Percentiles rank a stretch among this genome's conserved stretches.
Conservation (phyloP, 441 rosid species). For the Populus hybrid region DNA sequence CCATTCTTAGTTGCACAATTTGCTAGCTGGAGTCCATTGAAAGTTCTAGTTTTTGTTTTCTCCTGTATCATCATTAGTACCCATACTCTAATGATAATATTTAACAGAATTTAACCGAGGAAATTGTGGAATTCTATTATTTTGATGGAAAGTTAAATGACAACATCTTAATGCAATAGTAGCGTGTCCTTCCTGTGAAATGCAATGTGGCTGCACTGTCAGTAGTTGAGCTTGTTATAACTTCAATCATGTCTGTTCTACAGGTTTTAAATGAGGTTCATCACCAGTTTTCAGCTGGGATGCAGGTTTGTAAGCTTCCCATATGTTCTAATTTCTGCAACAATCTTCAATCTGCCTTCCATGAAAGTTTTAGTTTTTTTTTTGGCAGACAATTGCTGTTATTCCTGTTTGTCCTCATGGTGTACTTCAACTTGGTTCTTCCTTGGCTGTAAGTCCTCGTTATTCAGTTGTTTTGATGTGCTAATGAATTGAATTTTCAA, state of each 20-base stretch:
- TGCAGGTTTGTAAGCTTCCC: constrained; percentile 59
- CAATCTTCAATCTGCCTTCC: constrained; percentile 6
- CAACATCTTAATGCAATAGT: not conserved
- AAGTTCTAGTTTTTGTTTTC: not conserved
- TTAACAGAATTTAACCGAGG: not conserved
- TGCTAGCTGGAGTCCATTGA: not conserved
- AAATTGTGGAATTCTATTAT: not conserved
- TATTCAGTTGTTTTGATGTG: not conserved
- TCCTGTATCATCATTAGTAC: constrained; percentile 2
- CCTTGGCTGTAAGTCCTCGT: constrained; percentile 53
- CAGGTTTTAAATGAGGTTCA: constrained; percentile 72
- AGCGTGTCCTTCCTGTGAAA: not conserved
- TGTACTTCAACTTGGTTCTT: constrained; percentile 89
- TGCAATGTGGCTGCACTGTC: not conserved
- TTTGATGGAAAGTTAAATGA: not conserved
- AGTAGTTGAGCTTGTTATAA: too few species aligned
- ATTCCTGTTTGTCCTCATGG: constrained; percentile 83
- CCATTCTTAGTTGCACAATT: not conserved
- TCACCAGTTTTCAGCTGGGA: constrained; percentile 84
- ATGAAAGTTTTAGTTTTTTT: constrained; percentile 12
- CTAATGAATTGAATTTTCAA: not conserved
- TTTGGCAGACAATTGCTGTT: constrained; percentile 77
- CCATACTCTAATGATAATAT: not conserved
- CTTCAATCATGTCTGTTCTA: not conserved
- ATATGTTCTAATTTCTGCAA: constrained; percentile 5